Evolutionary conservation across 371 early-diverging fungal genomes (phyloP).

Genomic region (Choanephora cucurbitarum): DNA sequence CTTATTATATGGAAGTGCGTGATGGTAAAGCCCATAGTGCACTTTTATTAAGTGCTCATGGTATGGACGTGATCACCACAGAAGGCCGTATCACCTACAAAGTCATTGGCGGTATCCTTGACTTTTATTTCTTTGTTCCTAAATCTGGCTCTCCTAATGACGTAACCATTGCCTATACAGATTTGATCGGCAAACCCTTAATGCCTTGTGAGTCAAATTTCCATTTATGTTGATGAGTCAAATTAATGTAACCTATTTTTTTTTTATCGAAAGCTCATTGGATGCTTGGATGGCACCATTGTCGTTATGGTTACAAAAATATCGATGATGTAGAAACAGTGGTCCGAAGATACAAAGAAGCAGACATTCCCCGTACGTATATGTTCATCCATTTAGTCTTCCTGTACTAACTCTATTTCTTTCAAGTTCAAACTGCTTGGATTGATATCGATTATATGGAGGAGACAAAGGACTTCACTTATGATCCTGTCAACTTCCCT

Average conservation of each 20-base stretch:
- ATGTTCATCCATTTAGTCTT: no score
- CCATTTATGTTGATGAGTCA: no score
- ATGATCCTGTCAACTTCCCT: slow-evolving; percentile 51
- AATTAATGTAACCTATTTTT: no score
- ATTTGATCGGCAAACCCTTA: slow-evolving; percentile 67
- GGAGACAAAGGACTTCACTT: slow-evolving; percentile 48
- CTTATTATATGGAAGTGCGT: slow-evolving; percentile 73
- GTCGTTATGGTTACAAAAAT: slow-evolving; percentile 70
- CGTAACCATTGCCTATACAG: slow-evolving; percentile 66
- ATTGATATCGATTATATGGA: slow-evolving; percentile 33
- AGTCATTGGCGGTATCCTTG: slow-evolving; percentile 68
- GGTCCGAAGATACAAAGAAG: slow-evolving; percentile 49
- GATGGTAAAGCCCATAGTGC: slow-evolving; percentile 59
- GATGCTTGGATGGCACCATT: slow-evolving; percentile 74
- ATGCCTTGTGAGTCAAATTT: slow-evolving; percentile 42
- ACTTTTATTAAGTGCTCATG: slow-evolving; percentile 65
- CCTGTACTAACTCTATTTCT: no score
- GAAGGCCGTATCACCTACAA: slow-evolving; percentile 62
- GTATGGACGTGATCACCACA: slow-evolving; percentile 72
- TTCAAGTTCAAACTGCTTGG: slow-evolving; percentile 21
- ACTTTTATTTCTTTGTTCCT: slow-evolving; percentile 66
- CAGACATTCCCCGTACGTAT: slow-evolving; percentile 69
- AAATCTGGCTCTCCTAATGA: slow-evolving; percentile 48
- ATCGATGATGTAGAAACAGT: slow-evolving; percentile 59
- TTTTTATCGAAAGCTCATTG: slow-evolving; percentile 34